Percentiles rank a stretch among this genome's conserved stretches.
phyloP scores from a whole-genome alignment of 495 filamentous ascomycete genomes.

The Platismatia glauca region DNA sequence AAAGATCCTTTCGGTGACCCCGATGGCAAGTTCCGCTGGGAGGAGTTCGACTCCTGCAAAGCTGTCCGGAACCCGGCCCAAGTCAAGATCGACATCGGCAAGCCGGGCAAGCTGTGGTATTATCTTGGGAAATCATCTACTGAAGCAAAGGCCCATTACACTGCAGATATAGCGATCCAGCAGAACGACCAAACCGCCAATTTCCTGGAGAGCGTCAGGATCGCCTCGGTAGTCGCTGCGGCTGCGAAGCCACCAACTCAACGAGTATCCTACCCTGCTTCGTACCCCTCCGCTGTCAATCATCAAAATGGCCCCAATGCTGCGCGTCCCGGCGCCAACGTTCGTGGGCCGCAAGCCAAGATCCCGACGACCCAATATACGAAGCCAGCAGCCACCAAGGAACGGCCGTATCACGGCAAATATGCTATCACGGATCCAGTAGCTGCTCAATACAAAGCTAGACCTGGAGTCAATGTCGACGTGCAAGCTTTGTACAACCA shows the following conservation, averaged over 20 bases:
- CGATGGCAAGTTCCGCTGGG: conserved; percentile 54
- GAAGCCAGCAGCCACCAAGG: conserved; percentile 15
- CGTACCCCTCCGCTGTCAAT: conserved; percentile 18
- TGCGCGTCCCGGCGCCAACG: conserved; percentile 12
- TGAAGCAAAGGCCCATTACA: conserved; percentile 87
- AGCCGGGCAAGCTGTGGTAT: conserved; percentile 73
- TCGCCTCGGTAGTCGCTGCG: conserved; percentile 28
- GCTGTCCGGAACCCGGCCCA: conserved; percentile 42
- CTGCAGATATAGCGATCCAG: conserved; percentile 59
- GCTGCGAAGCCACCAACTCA: conserved; percentile 33
- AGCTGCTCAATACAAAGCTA: conserved; percentile 17
- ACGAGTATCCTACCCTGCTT: conserved; percentile 20
- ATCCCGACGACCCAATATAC: not conserved
- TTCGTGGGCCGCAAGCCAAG: conserved; percentile 11
- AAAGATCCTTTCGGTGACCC: conserved; percentile 51
- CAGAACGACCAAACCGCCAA: conserved; percentile 50
- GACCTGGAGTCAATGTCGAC: conserved; percentile 17
- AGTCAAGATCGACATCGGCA: conserved; percentile 54
- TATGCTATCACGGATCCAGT: conserved; percentile 24
- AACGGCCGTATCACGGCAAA: conserved; percentile 26
- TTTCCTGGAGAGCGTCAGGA: conserved; percentile 48
- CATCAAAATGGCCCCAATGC: conserved; percentile 23
- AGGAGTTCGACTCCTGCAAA: conserved; percentile 63
- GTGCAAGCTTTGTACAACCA: conserved; percentile 19
- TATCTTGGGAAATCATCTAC: conserved; percentile 83